These are phyloP conservation scores for Solanum verrucosum DNA, from an alignment of 257 asterid species.

Conservation along the genomic window DNA sequence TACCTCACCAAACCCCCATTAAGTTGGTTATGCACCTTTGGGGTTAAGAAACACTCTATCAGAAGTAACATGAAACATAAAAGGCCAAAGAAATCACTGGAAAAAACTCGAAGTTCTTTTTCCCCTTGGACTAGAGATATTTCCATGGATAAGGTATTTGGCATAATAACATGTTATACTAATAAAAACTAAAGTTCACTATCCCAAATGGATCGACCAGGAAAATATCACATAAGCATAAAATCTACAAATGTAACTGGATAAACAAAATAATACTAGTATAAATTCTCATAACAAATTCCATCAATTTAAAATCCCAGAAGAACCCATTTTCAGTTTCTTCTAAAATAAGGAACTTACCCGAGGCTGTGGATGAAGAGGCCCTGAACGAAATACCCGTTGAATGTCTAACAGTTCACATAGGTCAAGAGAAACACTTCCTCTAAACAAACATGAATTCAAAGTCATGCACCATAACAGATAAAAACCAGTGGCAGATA, in stretches of 20 bases:
- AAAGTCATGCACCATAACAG: not conserved
- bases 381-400: constrained; percentile 74
- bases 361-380: constrained; percentile 89
- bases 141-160: not conserved
- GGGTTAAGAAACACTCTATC: not conserved
- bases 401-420: constrained; percentile 56
- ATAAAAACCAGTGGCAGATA: not conserved
- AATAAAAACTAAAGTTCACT: not conserved
- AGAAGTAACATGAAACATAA: not conserved
- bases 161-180: not conserved
- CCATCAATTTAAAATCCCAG: not conserved
- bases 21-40: not conserved
- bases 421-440: constrained; percentile 32
- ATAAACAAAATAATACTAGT: not conserved
- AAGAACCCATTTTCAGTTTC: not conserved
- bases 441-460: constrained; percentile 1
- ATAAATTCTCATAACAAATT: not conserved
- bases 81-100: not conserved
- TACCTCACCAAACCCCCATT: not conserved
- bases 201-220: not conserved
- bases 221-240: not conserved
- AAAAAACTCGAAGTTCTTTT: not conserved
- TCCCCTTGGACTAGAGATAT: not conserved
- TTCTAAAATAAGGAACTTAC: constrained; percentile 28
- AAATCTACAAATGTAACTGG: not conserved